Conservation (phyloP, 106 monocot genomes). For the Allium fistulosum region DNA sequence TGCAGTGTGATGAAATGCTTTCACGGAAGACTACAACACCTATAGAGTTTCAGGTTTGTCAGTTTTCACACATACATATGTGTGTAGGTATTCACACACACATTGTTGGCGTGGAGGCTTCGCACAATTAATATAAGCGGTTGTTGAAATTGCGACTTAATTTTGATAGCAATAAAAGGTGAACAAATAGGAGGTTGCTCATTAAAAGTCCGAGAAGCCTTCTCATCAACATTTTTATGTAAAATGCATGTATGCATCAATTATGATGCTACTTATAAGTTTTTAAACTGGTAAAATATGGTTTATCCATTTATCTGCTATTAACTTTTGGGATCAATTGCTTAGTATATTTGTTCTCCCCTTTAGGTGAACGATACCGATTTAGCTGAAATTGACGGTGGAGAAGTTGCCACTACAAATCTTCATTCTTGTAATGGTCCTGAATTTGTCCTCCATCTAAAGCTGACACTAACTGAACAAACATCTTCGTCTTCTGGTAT, state of each 20-base stretch:
- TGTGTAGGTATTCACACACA: no score
- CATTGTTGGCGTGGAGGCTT: no score
- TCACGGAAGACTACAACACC: constrained; percentile 18
- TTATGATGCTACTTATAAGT: no score
- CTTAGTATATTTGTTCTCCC: not conserved
- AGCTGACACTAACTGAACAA: not conserved
- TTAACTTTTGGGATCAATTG: not conserved
- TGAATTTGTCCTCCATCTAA: constrained; percentile 21
- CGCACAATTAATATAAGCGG: no score
- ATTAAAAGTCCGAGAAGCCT: no score
- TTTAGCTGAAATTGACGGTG: constrained; percentile 29
- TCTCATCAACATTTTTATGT: not conserved
- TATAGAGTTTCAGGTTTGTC: constrained; percentile 17
- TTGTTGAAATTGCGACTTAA: no score
- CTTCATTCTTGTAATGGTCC: constrained; percentile 38
- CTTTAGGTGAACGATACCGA: constrained; percentile 28
- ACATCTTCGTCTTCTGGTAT: constrained; percentile 12
- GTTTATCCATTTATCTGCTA: not conserved
- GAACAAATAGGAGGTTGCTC: no score
- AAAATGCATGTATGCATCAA: no score
- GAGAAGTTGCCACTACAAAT: constrained; percentile 29
- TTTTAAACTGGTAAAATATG: not conserved
- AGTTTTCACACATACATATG: not conserved
- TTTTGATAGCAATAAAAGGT: no score
- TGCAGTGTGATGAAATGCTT: constrained; percentile 16